phyloP scores from a whole-genome alignment of 768 basidiomycete genomes.

The Scleroderma bovista region DNA sequence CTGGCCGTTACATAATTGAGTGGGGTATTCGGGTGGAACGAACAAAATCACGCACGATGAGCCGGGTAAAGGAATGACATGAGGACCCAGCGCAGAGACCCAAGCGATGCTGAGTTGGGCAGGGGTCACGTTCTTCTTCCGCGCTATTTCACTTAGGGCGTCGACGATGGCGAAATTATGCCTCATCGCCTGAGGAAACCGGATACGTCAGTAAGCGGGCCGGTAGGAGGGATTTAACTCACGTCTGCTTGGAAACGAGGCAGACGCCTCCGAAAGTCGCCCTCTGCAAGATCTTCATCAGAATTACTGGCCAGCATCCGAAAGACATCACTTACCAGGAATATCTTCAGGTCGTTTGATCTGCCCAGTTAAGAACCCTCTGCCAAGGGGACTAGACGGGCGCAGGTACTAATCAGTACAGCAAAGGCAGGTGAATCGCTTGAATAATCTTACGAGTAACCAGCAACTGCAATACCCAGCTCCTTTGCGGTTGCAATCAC shows the following conservation, averaged over 20 bases:
- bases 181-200: constrained; percentile 28
- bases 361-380: constrained; percentile 48
- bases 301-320: background rate
- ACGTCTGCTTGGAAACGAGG: constrained; percentile 44
- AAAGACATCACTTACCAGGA: constrained; percentile 15
- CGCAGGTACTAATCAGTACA: background rate
- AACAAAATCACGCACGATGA: constrained; percentile 31
- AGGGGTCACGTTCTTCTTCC: constrained; percentile 37
- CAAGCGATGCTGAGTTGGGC: constrained; percentile 42
- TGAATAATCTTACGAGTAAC: constrained; percentile 43
- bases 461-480: constrained; percentile 53
- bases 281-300: constrained; percentile 23
- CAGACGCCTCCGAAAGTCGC: constrained; percentile 34
- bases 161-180: constrained; percentile 43
- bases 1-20: constrained; percentile 10
- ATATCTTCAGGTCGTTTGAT: constrained; percentile 37
- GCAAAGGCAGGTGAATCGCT: background rate
- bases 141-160: constrained; percentile 33
- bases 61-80: constrained; percentile 49
- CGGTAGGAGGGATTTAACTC: constrained; percentile 6
- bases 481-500: constrained; percentile 51
- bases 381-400: constrained; percentile 43
- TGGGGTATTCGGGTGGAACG: background rate
- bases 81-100: constrained; percentile 34
- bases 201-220: background rate